These are phyloP conservation scores for Lonicera japonica DNA, from an alignment of 129 eudicot genomes.

Conservation along the genomic window DNA sequence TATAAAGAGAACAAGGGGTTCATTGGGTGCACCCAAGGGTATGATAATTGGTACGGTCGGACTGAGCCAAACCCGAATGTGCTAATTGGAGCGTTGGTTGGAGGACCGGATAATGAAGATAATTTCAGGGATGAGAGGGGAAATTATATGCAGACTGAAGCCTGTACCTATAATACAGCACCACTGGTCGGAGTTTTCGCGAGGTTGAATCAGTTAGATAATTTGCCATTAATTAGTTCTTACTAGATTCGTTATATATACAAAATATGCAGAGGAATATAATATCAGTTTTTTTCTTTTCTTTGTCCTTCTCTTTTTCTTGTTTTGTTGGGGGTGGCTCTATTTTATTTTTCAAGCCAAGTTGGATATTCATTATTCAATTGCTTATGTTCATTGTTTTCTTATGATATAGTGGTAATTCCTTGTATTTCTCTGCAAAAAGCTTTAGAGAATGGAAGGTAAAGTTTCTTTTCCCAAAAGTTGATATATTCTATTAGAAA, in stretches of 20 bases:
- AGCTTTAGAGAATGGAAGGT: no score
- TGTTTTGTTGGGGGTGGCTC: background rate
- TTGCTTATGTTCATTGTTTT: background rate
- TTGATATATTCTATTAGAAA: no score
- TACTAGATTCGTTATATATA: constrained; percentile 8
- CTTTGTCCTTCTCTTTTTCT: background rate
- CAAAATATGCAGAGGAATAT: background rate
- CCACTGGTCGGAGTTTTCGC: constrained; percentile 84
- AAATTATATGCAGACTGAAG: constrained; percentile 74
- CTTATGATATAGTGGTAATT: background rate
- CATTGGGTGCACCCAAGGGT: constrained; percentile 86
- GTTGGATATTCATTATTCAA: background rate
- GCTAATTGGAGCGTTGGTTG: constrained; percentile 63
- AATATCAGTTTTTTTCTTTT: background rate
- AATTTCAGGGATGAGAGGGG: constrained; percentile 46
- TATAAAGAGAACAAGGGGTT: constrained; percentile 51
- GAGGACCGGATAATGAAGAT: constrained; percentile 66
- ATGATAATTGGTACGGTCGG: constrained; percentile 53
- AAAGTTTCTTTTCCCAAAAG: no score
- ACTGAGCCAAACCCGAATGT: constrained; percentile 57
- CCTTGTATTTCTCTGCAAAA: background rate
- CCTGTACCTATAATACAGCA: constrained; percentile 75
- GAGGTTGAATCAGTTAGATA: constrained; percentile 34
- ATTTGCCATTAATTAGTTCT: constrained; percentile 21
- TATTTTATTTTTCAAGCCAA: background rate